phyloP scores from a whole-genome alignment of 176 grass and related monocot species.

The Thinopyrum elongatum region DNA sequence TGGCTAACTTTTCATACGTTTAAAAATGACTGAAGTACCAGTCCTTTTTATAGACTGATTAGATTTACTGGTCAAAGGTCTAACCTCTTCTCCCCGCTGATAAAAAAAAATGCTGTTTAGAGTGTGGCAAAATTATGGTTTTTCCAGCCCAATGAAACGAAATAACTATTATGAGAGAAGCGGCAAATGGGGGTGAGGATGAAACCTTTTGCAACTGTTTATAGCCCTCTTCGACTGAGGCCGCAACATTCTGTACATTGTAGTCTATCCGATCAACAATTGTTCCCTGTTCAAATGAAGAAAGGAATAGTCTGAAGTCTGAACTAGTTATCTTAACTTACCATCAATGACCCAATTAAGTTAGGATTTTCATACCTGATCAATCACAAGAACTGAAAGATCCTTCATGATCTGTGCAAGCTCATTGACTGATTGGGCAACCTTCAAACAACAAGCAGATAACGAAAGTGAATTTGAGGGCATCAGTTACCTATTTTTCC shows the following conservation, averaged over 20 bases:
- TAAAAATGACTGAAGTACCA: not conserved
- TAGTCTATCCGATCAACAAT: slow-evolving; percentile 93
- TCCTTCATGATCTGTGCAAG: slow-evolving; percentile 99
- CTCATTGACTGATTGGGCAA: slow-evolving; percentile 91
- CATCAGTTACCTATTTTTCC: not conserved
- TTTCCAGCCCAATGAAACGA: not conserved
- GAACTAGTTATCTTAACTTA: slow-evolving; percentile 8
- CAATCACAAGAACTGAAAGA: slow-evolving; percentile 94
- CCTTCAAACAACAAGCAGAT: slow-evolving; percentile 56
- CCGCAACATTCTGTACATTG: slow-evolving; percentile 88
- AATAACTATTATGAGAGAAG: not conserved
- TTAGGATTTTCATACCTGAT: slow-evolving; percentile 65
- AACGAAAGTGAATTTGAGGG: not conserved
- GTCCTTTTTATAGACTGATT: not conserved
- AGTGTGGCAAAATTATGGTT: not conserved
- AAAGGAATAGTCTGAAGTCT: slow-evolving; percentile 14
- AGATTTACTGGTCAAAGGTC: not conserved
- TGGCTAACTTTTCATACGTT: not conserved
- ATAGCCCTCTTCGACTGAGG: slow-evolving; percentile 85
- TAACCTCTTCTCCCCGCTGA: not conserved
- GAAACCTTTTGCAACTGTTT: slow-evolving; percentile 88
- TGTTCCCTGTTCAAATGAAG: slow-evolving; percentile 64
- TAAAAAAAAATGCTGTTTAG: not conserved
- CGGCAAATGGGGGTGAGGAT: not conserved
- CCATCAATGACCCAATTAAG: slow-evolving; percentile 21